Conservation (phyloP, 2,329 filamentous ascomycete genomes). For the Harringtonia lauricola region DNA sequence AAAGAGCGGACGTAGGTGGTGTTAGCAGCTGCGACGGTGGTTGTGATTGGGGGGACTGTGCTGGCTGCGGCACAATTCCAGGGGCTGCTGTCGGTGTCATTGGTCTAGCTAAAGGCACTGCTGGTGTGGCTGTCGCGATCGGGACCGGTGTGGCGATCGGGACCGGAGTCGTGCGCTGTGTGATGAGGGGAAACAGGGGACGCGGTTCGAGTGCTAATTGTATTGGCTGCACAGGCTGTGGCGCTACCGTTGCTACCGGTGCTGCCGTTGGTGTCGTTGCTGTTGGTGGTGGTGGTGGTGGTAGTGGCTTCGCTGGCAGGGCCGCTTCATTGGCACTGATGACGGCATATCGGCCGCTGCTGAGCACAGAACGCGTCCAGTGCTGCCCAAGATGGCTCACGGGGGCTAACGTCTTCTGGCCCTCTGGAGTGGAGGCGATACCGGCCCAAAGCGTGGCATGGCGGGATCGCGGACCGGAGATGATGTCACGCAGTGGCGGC, state of each 20-base stretch:
- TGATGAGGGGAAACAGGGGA: too few relatives aligned
- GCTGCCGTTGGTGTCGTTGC: not conserved
- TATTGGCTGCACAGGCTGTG: too few relatives aligned
- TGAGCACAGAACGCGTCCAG: constrained; percentile 11
- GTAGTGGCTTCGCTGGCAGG: not conserved
- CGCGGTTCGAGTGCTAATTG: too few relatives aligned
- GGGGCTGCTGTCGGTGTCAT: too few relatives aligned
- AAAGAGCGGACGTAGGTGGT: constrained; percentile 1
- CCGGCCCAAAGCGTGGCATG: constrained; percentile 16
- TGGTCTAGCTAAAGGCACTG: too few relatives aligned
- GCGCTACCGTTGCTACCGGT: not conserved
- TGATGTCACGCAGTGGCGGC: constrained; percentile 9
- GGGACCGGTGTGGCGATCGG: too few relatives aligned
- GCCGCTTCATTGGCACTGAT: constrained; percentile 8
- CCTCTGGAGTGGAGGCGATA: constrained; percentile 1
- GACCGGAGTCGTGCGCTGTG: too few relatives aligned
- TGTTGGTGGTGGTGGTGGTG: not conserved
- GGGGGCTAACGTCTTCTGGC: not conserved
- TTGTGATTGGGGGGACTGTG: too few relatives aligned
- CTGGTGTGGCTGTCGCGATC: too few relatives aligned
- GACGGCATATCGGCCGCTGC: constrained; percentile 5
- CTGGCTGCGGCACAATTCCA: too few relatives aligned
- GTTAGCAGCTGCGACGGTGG: not conserved
- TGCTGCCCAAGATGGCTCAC: constrained; percentile 3
- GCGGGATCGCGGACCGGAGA: constrained; percentile 5